These are phyloP conservation scores for Microbotryum lychnidis-dioicae DNA, from an alignment of 1,284 basidiomycete genomes.

Conservation along the genomic window DNA sequence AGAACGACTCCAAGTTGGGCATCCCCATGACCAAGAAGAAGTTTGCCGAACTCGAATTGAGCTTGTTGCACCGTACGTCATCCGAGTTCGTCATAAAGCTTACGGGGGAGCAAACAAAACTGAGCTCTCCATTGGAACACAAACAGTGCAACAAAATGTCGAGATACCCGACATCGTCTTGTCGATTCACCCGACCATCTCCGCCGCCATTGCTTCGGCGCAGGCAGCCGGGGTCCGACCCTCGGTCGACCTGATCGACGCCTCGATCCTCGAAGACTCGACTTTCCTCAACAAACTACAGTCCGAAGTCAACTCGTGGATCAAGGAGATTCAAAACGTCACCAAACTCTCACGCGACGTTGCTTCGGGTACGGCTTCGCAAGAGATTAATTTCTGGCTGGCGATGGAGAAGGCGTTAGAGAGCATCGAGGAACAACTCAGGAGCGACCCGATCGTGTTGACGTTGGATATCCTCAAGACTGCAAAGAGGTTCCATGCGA, in stretches of 20 bases:
- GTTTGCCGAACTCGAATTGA: constrained; percentile 96
- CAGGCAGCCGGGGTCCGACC: constrained; percentile 54
- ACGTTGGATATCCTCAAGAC: constrained; percentile 92
- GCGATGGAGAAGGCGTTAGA: constrained; percentile 88
- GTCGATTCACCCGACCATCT: constrained; percentile 80
- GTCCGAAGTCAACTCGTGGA: constrained; percentile 92
- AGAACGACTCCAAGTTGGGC: constrained; percentile 61
- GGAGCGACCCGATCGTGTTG: constrained; percentile 84
- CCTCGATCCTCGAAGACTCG: constrained; percentile 70
- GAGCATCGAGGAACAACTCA: constrained; percentile 81
- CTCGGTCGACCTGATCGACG: constrained; percentile 66
- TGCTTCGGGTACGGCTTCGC: constrained; percentile 88
- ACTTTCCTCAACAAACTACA: constrained; percentile 91
- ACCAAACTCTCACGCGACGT: constrained; percentile 87
- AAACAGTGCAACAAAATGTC: constrained; percentile 80
- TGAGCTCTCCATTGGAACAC: background rate
- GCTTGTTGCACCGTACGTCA: constrained; percentile 60
- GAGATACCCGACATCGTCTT: constrained; percentile 97
- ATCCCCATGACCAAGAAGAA: constrained; percentile 99
- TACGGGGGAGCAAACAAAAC: background rate
- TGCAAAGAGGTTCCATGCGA: constrained; percentile 94
- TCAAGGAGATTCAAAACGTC: constrained; percentile 94
- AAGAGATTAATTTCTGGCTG: constrained; percentile 99
- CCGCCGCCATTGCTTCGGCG: constrained; percentile 74
- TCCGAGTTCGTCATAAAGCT: background rate